Conservation (phyloP, 169 alveolate genomes). For the Plasmodium sp. region DNA sequence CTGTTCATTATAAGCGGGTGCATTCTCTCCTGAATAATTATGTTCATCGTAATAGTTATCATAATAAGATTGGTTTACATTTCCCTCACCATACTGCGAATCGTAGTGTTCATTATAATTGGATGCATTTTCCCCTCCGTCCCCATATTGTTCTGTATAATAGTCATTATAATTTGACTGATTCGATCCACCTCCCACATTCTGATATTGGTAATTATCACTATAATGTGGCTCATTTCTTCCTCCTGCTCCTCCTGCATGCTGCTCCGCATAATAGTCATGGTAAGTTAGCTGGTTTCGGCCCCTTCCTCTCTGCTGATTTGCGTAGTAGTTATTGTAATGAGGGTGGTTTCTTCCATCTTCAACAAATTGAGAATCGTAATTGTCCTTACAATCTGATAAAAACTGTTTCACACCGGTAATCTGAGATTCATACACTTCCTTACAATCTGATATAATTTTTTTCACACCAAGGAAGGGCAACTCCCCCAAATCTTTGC, state of each 20-base stretch:
- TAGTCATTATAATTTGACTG: neutral
- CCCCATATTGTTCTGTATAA: neutral
- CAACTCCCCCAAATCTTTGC: neutral
- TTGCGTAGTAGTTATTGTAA: neutral
- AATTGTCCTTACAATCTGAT: neutral
- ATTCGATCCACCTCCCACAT: neutral
- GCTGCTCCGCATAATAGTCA: neutral
- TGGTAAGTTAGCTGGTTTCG: neutral
- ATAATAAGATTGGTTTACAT: neutral
- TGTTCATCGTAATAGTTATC: neutral
- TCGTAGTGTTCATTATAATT: neutral
- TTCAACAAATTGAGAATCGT: neutral
- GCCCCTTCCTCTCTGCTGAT: neutral
- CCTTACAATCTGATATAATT: neutral
- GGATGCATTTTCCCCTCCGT: neutral
- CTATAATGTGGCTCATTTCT: neutral
- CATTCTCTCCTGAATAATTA: neutral
- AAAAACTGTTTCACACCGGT: neutral
- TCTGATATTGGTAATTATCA: neutral
- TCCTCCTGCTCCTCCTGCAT: neutral
- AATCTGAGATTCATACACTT: neutral
- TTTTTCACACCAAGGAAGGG: neutral
- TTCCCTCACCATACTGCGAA: neutral
- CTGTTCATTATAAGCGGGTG: neutral
- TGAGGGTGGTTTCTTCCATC: neutral